Evolutionary conservation across 495 filamentous ascomycete species (phyloP).

Genomic region (Aspergillus hancockii): DNA sequence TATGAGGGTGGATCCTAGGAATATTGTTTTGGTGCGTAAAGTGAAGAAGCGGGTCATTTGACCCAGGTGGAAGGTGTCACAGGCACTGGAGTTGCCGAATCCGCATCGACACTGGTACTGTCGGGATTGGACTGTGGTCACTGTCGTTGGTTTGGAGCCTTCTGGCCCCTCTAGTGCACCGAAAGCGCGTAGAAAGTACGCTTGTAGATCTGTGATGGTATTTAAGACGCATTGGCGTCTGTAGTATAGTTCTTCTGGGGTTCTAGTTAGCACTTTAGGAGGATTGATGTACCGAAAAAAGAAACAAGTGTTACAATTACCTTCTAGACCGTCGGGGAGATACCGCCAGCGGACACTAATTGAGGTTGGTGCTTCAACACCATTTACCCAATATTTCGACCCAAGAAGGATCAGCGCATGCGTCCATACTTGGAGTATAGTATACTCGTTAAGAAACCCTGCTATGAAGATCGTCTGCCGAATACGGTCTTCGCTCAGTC

Average conservation of each 20-base stretch:
- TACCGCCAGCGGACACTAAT: constrained; percentile 66
- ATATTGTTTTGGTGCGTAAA: constrained; percentile 47
- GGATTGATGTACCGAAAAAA: not conserved
- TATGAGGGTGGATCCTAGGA: constrained; percentile 51
- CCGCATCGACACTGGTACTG: constrained; percentile 70
- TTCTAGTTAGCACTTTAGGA: constrained; percentile 11
- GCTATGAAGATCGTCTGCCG: constrained; percentile 43
- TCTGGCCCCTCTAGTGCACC: constrained; percentile 38
- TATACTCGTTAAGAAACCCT: constrained; percentile 25
- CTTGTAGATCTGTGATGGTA: constrained; percentile 74
- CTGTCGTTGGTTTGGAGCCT: constrained; percentile 16
- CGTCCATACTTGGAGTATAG: constrained; percentile 30
- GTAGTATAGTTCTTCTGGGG: constrained; percentile 67
- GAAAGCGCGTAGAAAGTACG: constrained; percentile 71
- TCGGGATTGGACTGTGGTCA: constrained; percentile 25
- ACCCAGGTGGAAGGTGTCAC: constrained; percentile 84
- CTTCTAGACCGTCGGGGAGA: constrained; percentile 71
- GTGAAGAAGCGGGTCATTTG: constrained; percentile 82
- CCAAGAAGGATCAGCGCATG: constrained; percentile 66
- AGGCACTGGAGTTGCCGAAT: constrained; percentile 72
- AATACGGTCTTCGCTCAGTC: constrained; percentile 42
- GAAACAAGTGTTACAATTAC: constrained; percentile 39
- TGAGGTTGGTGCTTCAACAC: constrained; percentile 25
- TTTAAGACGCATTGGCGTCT: constrained; percentile 71
- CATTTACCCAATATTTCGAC: constrained; percentile 60